Evolutionary conservation across 768 basidiomycete genomes (phyloP), one percentile per base, ranked within the genome.

Genomic region (Boletellus ananas): DNA sequence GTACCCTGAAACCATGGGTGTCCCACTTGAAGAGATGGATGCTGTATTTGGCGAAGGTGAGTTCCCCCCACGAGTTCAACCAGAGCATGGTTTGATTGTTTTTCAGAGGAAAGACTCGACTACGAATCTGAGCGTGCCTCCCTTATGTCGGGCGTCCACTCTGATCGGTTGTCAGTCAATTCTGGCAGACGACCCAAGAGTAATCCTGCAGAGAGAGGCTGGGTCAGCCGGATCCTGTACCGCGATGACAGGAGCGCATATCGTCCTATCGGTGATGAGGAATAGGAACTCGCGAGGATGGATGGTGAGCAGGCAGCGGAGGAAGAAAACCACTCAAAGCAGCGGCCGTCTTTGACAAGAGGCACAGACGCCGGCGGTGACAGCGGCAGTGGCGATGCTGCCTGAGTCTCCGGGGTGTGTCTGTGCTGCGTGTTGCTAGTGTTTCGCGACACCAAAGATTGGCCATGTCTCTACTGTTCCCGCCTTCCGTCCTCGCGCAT

Each of bases 1-100:
- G 57, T 90, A 90, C 62, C 90, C 90, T 1, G 88, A 92, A 67
- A 91, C 90, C 12, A 92, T 81, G 70, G 88, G 90, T 2, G 81
- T 92, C 6, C 86, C 90, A 2, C 71, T 94, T 46, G 92, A 94
- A 70, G 90, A 94, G 65, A 90, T 94, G 84, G 92, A 94, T 61
- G 81, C 78, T 21, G 83, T 93, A 16, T 94, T 94, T 67, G 87
- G 90, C 39, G 90, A 94, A 83, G 87, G 87, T 84, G 21, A 45
- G 37, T 29, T 9, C 13, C n/a, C 36, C 25, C 39, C 27, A 34
- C 16, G 39, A 13, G 17, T n/a, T 17, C 13, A 13, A 17, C 47
- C 10, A 13, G 69, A 64, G 67, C 8, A 18, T 31, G n/a, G 7
- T 43, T 40, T 55, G 34, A 59, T 38, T 14, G 16, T 31, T 44